Evolutionary conservation across 164 flowering plant species (phyloP).

Genomic region (Macadamia integrifolia): DNA sequence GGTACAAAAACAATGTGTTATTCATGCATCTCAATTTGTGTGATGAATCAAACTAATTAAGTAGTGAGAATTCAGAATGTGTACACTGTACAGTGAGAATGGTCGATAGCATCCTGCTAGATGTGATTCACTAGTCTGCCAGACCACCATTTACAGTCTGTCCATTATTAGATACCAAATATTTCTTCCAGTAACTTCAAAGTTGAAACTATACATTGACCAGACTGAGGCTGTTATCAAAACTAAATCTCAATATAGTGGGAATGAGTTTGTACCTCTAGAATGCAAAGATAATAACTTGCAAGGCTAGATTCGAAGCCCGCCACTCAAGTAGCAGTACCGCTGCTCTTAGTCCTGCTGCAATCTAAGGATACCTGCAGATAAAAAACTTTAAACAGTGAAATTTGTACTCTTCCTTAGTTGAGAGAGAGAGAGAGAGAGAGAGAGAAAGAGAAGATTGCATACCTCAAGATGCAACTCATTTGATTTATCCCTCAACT

Average conservation of each 20-base stretch:
- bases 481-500: conserved; percentile 71
- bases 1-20: too few relatives aligned
- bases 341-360: conserved; percentile 95
- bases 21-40: too few relatives aligned
- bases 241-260: neutral
- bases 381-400: neutral
- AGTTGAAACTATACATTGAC: too few relatives aligned
- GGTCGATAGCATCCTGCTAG: too few relatives aligned
- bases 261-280: conserved; percentile 50
- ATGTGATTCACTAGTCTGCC: too few relatives aligned
- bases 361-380: conserved; percentile 75
- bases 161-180: too few relatives aligned
- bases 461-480: conserved; percentile 29
- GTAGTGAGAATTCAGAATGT: too few relatives aligned
- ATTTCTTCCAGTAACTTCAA: too few relatives aligned
- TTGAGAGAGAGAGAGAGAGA: neutral
- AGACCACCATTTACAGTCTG: too few relatives aligned
- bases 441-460: neutral
- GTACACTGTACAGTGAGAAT: too few relatives aligned
- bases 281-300: conserved; percentile 82
- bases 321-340: conserved; percentile 91
- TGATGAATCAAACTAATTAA: too few relatives aligned
- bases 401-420: neutral
- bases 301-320: conserved; percentile 97
- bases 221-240: too few relatives aligned